Evolutionary conservation across 441 rosid genomes (phyloP).

Genomic region (Aleurites moluccanus): DNA sequence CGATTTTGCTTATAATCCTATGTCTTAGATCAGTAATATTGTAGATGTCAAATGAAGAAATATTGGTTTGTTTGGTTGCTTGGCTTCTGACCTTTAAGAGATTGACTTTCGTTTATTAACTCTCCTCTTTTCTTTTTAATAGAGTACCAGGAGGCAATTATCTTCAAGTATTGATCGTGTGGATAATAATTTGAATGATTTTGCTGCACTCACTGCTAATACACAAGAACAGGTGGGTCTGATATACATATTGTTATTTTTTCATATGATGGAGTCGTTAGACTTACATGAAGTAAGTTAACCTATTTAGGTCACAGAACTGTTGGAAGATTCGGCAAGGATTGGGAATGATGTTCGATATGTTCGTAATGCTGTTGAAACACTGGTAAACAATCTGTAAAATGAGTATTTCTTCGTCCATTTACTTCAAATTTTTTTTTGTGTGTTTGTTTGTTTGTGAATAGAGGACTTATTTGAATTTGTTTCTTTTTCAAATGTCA

Average conservation of each 20-base stretch:
- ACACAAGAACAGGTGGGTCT: slow-evolving; percentile 68
- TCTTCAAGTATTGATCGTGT: slow-evolving; percentile 60
- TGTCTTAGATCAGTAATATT: neutral
- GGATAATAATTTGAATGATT: slow-evolving; percentile 53
- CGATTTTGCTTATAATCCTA: neutral
- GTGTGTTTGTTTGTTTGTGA: slow-evolving; percentile 6
- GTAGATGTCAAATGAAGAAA: neutral
- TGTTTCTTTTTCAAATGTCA: slow-evolving; percentile 2
- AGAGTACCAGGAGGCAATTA: slow-evolving; percentile 68
- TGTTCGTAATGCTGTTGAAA: slow-evolving; percentile 69
- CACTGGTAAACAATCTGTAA: slow-evolving; percentile 49
- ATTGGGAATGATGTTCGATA: slow-evolving; percentile 50
- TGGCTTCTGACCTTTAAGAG: neutral
- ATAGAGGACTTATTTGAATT: slow-evolving; percentile 11
- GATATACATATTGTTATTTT: slow-evolving; percentile 20
- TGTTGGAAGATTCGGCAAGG: slow-evolving; percentile 48
- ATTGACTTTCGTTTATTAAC: neutral
- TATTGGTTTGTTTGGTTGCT: neutral
- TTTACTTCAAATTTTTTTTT: slow-evolving; percentile 5
- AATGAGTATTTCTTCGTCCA: neutral
- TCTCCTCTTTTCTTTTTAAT: slow-evolving; percentile 16
- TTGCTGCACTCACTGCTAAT: slow-evolving; percentile 49
- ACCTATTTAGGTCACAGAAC: slow-evolving; percentile 49
- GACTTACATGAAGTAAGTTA: slow-evolving; percentile 16
- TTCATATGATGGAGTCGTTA: slow-evolving; percentile 11